Base-by-base conservation (phyloP, 768 basidiomycete species). In the Favolaschia claudopus region DNA sequence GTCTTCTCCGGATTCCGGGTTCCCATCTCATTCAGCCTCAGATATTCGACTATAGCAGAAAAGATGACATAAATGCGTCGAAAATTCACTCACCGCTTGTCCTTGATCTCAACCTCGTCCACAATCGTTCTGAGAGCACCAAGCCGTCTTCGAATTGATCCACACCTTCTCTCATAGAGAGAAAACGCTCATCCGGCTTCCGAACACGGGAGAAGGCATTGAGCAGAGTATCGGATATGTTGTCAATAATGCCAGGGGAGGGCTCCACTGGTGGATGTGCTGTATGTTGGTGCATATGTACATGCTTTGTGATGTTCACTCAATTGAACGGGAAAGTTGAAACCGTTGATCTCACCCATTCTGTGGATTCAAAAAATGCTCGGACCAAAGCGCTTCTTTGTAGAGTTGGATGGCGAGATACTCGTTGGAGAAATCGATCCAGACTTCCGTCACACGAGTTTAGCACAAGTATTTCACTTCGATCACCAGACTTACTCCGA, bases 81-180 rank as follows among this genome's bases (percentile, higher is more conserved):
- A 60, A 64, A 57, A 64, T 47, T 47, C 55, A 83, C 91, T 87
- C 76, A 97, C 96, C 96, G 73, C 88, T 92, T 63, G 93, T 89
- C 69, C 96, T 84, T 55, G 84, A 85, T 67, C 93, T 86, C 32
- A 90, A 81, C 36, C 95, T 85, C 48, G 75, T 88, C 77, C 89
- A 95, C 25, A 95, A 77, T 17, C 95, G 83, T 63, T 99, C 97
- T 15, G 92, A 87, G 9, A 86, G 75, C 4, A 80, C 77, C 34
- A 99, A 77, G n/a, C 95, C 94, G 54, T 99, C 97, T 72, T 99
- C 97, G 64, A 96, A 99, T 75, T 95, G 92, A 76, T 99, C 96
- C 22, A 99, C 89, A 43, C 82, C 82, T 72, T 96, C 94, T 28
- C 93, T 85, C 91, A 99, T 96, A 40, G 86, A 79, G 22, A 98